A percentile compares a stretch with the other conserved stretches of the same genome.
These are phyloP conservation scores for Funneliformis caledonium DNA, from an alignment of 371 early-diverging fungal species.

Conservation along the genomic window DNA sequence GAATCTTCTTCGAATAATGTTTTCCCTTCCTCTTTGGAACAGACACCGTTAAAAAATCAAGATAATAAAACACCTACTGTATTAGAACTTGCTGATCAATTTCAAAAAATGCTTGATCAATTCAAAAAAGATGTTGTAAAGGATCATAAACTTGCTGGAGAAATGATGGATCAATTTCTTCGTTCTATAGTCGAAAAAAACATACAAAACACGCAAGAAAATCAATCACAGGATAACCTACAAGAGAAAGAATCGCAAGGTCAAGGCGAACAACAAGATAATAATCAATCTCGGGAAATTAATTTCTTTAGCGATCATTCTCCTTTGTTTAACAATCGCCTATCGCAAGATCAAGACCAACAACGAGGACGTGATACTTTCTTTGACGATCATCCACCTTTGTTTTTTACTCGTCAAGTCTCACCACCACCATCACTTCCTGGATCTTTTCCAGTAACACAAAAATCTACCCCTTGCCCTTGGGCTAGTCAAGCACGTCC, in stretches of 20 bases:
- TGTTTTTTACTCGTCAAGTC: no score
- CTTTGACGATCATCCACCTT: not conserved
- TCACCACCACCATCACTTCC: not conserved
- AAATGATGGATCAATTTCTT: constrained; percentile 31
- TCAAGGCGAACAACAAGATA: not conserved
- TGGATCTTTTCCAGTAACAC: not conserved
- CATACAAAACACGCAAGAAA: not conserved
- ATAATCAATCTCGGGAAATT: no score
- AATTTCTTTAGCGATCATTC: no score
- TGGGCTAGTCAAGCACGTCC: not conserved
- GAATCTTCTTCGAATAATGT: not conserved
- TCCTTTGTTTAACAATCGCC: not conserved
- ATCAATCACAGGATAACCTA: not conserved
- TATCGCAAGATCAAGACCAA: not conserved
- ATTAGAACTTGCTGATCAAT: not conserved
- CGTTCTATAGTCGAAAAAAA: not conserved
- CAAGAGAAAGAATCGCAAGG: not conserved
- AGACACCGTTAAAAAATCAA: constrained; percentile 7
- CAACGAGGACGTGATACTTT: not conserved
- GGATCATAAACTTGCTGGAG: constrained; percentile 24
- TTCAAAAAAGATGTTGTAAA: constrained; percentile 19
- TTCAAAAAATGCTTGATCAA: constrained; percentile 33
- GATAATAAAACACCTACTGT: no score
- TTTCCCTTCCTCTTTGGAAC: not conserved
- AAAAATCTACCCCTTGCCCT: not conserved